Percentiles rank a stretch among this genome's conserved stretches.
phyloP scores from a whole-genome alignment of 768 basidiomycete species.

The Tricholoma saponaceum region DNA sequence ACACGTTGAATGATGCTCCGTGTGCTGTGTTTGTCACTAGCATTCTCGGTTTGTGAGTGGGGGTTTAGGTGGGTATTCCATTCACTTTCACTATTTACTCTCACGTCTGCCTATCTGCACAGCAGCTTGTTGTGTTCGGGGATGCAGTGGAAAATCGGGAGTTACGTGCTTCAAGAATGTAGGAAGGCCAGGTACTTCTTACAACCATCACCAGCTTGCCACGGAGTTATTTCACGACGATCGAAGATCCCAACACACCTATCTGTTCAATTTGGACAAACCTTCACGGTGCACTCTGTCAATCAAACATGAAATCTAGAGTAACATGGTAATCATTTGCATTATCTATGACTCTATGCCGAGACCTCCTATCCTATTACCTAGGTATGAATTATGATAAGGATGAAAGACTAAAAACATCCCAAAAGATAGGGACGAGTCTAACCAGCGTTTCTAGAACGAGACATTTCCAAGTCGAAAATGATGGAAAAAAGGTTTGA shows the following conservation, averaged over 20 bases:
- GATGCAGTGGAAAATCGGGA: neutral
- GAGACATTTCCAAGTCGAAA: neutral
- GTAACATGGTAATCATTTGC: neutral
- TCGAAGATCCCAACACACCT: neutral
- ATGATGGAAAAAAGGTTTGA: neutral
- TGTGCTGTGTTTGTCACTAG: too few relatives aligned
- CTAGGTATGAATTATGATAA: neutral
- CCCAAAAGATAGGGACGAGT: neutral
- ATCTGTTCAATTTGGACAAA: neutral
- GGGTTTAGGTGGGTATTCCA: neutral
- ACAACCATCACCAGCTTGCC: neutral
- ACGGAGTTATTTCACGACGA: neutral
- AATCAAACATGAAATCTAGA: neutral
- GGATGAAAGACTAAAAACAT: neutral
- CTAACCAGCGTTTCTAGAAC: neutral
- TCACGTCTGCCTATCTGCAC: neutral
- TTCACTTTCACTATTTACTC: neutral
- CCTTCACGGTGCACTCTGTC: neutral
- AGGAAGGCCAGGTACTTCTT: neutral
- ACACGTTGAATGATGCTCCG: neutral
- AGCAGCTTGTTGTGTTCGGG: neutral
- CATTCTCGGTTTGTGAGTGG: neutral
- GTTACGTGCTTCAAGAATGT: neutral
- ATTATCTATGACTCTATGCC: neutral
- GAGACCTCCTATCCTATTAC: neutral